These are phyloP conservation scores for Poronia punctata DNA, from an alignment of 495 filamentous ascomycete species.

Conservation along the genomic window DNA sequence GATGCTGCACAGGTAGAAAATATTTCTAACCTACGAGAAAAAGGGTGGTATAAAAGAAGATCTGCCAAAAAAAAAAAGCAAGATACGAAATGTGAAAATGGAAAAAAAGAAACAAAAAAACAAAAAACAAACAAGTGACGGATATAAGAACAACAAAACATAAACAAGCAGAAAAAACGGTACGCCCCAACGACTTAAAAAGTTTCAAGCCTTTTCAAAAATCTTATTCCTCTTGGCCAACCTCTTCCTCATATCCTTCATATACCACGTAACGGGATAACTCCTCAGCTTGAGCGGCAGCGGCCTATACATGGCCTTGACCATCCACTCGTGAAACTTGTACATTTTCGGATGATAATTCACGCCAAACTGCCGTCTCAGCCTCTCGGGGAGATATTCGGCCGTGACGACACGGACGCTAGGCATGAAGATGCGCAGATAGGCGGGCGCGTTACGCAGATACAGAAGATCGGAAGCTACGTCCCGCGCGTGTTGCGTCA, in stretches of 20 bases:
- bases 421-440: constrained; percentile 18
- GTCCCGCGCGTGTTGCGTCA: constrained; percentile 26
- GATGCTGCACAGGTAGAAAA: too few species aligned
- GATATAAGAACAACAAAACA: too few species aligned
- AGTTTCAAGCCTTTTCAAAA: background rate
- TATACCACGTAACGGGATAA: constrained; percentile 30
- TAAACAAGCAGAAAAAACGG: too few species aligned
- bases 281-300: constrained; percentile 26
- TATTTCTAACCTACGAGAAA: too few species aligned
- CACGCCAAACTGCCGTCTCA: constrained; percentile 20
- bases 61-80: too few species aligned
- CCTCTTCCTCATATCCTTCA: constrained; percentile 35
- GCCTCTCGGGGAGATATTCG: constrained; percentile 24
- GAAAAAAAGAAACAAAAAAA: too few species aligned
- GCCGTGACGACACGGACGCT: constrained; percentile 23
- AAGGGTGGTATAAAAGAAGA: too few species aligned
- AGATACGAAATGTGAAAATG: too few species aligned
- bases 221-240: constrained; percentile 7
- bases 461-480: constrained; percentile 30
- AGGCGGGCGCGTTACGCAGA: constrained; percentile 17
- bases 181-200: too few species aligned
- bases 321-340: constrained; percentile 15
- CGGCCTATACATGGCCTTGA: constrained; percentile 23
- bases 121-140: too few species aligned
- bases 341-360: constrained; percentile 21